Conservation (phyloP, 1,139 yeast genomes). For the Nakaseomyces glabratus region DNA sequence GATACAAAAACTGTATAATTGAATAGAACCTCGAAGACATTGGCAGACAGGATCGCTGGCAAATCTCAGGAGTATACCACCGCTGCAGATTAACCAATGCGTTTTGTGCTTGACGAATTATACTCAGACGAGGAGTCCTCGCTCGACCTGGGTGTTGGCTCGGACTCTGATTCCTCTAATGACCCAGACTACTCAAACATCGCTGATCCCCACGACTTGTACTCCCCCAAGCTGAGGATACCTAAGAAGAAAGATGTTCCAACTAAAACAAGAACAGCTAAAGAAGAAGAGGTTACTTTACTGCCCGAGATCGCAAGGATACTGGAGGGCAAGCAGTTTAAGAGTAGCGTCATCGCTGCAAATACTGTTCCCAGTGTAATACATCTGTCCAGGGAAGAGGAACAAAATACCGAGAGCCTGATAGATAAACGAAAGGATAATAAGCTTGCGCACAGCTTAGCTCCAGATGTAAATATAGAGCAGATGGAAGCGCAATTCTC, state of each 20-base stretch:
- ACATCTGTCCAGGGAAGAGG: too few relatives aligned
- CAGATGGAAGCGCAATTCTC: constrained; percentile 2
- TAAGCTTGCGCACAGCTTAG: too few relatives aligned
- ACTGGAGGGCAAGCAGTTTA: constrained; percentile 5
- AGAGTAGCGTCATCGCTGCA: constrained; percentile 5
- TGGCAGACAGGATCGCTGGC: too few relatives aligned
- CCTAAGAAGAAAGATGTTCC: constrained; percentile 11
- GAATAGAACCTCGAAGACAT: too few relatives aligned
- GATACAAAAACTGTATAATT: too few relatives aligned
- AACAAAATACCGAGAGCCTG: too few relatives aligned
- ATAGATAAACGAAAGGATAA: too few relatives aligned
- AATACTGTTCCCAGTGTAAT: constrained; percentile 12
- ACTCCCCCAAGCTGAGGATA: constrained; percentile 15
- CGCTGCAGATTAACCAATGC: too few relatives aligned
- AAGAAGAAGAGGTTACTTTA: background rate
- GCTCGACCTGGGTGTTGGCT: background rate
- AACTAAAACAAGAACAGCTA: constrained; percentile 1
- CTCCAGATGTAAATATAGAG: background rate
- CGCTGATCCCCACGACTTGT: constrained; percentile 15
- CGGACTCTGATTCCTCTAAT: constrained; percentile 7
- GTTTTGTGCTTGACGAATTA: constrained; percentile 4
- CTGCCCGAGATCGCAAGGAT: constrained; percentile 1
- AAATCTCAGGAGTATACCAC: too few relatives aligned
- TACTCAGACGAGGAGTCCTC: constrained; percentile 6
- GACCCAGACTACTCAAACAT: constrained; percentile 15